These are phyloP conservation scores for Fragosphaeria purpurea DNA, from an alignment of 2,329 filamentous ascomycete species.

Conservation along the genomic window DNA sequence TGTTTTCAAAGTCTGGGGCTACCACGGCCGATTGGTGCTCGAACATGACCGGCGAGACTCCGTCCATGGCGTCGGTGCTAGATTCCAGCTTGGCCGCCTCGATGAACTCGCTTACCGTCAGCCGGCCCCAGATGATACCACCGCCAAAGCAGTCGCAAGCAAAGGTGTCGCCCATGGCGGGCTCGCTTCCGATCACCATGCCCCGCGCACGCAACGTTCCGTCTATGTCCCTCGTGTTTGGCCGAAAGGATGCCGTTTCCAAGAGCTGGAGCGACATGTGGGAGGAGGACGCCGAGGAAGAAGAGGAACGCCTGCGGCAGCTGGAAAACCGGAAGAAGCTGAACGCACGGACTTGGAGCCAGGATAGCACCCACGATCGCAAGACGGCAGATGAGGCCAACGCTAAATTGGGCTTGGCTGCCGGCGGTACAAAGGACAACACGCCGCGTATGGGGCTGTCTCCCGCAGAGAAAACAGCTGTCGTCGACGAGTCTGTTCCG, in stretches of 20 bases:
- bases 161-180: constrained; percentile 50
- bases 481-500: constrained; percentile 29
- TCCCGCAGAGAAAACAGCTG: constrained; percentile 27
- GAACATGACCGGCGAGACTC: constrained; percentile 62
- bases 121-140: constrained; percentile 28
- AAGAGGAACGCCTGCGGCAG: constrained; percentile 52
- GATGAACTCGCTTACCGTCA: constrained; percentile 61
- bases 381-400: constrained; percentile 1
- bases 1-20: constrained; percentile 70
- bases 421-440: constrained; percentile 26
- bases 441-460: constrained; percentile 33
- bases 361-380: constrained; percentile 46
- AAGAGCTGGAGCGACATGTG: constrained; percentile 99
- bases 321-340: constrained; percentile 51
- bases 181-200: constrained; percentile 69
- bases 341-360: constrained; percentile 70
- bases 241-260: constrained; percentile 68
- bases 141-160: constrained; percentile 26
- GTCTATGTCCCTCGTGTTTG: constrained; percentile 71
- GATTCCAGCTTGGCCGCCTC: constrained; percentile 76
- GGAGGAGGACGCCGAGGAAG: constrained; percentile 78
- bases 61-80: constrained; percentile 73
- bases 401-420: constrained; percentile 18
- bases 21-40: constrained; percentile 66
- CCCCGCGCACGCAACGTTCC: constrained; percentile 61